These are phyloP conservation scores for Sugiyamaella grinbergsii DNA, from an alignment of 1,139 yeast genomes.

Conservation along the genomic window DNA sequence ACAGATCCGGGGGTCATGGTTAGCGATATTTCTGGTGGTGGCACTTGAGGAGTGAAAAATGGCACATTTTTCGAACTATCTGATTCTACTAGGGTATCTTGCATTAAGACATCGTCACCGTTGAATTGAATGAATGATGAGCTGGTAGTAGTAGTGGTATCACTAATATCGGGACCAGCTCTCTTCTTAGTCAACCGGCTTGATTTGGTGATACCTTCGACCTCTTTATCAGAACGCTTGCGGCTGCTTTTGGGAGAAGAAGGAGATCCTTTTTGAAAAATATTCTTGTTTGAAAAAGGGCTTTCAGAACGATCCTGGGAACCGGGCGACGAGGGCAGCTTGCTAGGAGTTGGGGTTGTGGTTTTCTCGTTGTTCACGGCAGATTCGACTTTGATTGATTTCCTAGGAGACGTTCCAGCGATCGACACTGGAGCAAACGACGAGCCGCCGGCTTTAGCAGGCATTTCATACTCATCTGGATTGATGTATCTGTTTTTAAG, in stretches of 20 bases:
- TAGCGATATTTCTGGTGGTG: neutral
- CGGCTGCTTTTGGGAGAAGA: slow-evolving; percentile 23
- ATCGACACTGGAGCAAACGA: slow-evolving; percentile 4
- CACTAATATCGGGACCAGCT: slow-evolving; percentile 7
- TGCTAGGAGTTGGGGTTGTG: slow-evolving; percentile 13
- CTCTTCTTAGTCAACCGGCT: slow-evolving; percentile 7
- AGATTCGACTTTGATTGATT: slow-evolving; percentile 22
- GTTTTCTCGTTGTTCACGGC: slow-evolving; percentile 20
- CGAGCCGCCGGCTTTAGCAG: neutral
- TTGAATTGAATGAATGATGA: neutral
- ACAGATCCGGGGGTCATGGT: slow-evolving; percentile 24
- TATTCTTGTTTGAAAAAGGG: slow-evolving; percentile 46
- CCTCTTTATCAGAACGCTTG: slow-evolving; percentile 23
- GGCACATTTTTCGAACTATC: neutral
- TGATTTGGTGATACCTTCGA: slow-evolving; percentile 15
- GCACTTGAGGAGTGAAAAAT: slow-evolving; percentile 9
- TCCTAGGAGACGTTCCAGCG: slow-evolving; percentile 15
- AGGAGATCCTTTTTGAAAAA: slow-evolving; percentile 47
- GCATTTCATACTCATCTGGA: slow-evolving; percentile 7
- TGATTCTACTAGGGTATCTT: neutral
- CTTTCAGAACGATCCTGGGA: slow-evolving; percentile 37
- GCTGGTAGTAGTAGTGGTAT: neutral
- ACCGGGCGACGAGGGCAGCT: too few species aligned
- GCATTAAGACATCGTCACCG: neutral
- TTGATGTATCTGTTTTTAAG: slow-evolving; percentile 6